These are phyloP conservation scores for Mycena alexandri DNA, from an alignment of 768 basidiomycete species.

Conservation along the genomic window DNA sequence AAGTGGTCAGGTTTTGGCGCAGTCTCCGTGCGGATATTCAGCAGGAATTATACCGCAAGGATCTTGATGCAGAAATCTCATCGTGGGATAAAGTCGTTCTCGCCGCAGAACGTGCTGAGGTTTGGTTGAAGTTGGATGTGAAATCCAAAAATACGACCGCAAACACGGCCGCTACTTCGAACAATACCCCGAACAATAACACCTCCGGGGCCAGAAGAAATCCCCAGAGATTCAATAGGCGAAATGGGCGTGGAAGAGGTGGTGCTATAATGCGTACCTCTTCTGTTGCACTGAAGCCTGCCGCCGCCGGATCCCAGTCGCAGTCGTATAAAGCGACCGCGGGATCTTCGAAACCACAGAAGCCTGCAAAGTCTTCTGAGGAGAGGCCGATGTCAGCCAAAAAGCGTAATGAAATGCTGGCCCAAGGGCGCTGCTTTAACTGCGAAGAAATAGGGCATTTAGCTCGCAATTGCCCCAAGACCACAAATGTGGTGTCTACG, in stretches of 20 bases:
- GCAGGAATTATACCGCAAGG: too few relatives aligned
- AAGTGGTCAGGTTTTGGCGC: too few relatives aligned
- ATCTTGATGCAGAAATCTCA: neutral
- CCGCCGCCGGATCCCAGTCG: too few relatives aligned
- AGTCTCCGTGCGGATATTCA: too few relatives aligned
- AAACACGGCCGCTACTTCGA: neutral
- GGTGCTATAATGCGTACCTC: too few relatives aligned
- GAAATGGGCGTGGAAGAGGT: too few relatives aligned
- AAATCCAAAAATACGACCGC: slow-evolving; percentile 4
- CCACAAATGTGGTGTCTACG: neutral
- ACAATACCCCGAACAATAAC: neutral
- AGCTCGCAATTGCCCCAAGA: slow-evolving; percentile 6
- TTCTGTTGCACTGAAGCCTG: too few relatives aligned
- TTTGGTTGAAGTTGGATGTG: slow-evolving; percentile 6
- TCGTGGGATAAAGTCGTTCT: neutral
- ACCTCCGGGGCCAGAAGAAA: too few relatives aligned
- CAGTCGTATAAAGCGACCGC: too few relatives aligned
- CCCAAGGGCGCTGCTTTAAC: slow-evolving; percentile 5
- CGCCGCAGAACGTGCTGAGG: slow-evolving; percentile 12
- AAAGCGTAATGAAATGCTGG: slow-evolving; percentile 14
- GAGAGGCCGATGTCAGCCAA: slow-evolving; percentile 1
- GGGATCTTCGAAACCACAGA: too few relatives aligned
- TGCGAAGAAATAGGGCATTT: slow-evolving; percentile 9
- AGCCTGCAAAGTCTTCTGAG: too few relatives aligned
- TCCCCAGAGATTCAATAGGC: too few relatives aligned